phyloP scores from a whole-genome alignment of 306 rosid species.

The Vicia sativa region DNA sequence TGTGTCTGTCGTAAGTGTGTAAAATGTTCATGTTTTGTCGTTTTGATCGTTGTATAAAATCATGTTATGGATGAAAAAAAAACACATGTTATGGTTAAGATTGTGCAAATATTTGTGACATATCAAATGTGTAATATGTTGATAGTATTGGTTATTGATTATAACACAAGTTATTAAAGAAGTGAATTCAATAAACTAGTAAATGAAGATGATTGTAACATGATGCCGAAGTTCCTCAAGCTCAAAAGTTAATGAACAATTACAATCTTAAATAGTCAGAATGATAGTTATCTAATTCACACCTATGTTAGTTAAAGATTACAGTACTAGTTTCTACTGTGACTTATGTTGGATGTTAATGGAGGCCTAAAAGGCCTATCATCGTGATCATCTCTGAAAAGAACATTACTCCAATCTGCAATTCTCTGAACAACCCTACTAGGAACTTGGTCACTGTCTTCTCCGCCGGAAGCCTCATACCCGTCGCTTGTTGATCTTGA shows the following conservation, averaged over 20 bases:
- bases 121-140: not conserved
- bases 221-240: slow-evolving; percentile 29
- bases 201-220: slow-evolving; percentile 28
- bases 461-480: slow-evolving; percentile 97
- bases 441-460: slow-evolving; percentile 89
- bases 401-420: slow-evolving; percentile 68
- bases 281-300: slow-evolving; percentile 29
- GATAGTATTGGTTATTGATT: no score
- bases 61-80: not conserved
- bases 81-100: not conserved
- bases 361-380: slow-evolving; percentile 52
- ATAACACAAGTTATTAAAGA: not conserved
- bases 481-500: slow-evolving; percentile 97
- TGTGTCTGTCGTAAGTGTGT: slow-evolving; percentile 58
- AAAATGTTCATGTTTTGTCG: not conserved
- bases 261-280: slow-evolving; percentile 41
- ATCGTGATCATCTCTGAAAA: slow-evolving; percentile 62
- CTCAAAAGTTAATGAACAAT: slow-evolving; percentile 62
- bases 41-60: slow-evolving; percentile 11
- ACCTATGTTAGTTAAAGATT: slow-evolving; percentile 47
- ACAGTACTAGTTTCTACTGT: slow-evolving; percentile 49
- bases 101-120: not conserved
- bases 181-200: not conserved
- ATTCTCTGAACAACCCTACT: slow-evolving; percentile 68
- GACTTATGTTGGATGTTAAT: slow-evolving; percentile 48